Conservation (phyloP, 148 eudicot species). For the Pouteria glomerata region DNA sequence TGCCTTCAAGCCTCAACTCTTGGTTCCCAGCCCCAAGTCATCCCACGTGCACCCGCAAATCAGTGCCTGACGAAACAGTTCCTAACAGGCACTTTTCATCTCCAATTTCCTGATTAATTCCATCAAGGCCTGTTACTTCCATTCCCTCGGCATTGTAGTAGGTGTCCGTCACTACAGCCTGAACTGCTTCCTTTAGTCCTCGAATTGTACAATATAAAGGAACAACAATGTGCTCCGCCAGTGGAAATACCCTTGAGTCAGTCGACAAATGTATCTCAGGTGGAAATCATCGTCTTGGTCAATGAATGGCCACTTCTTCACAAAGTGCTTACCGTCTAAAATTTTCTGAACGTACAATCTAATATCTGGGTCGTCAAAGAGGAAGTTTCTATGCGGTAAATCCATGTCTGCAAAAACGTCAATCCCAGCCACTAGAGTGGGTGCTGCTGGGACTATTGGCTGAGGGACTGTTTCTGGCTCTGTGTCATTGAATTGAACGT, state of each 20-base stretch:
- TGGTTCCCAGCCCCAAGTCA: slow-evolving; percentile 34
- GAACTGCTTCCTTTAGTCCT: slow-evolving; percentile 46
- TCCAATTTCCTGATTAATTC: slow-evolving; percentile 23
- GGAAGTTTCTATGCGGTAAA: slow-evolving; percentile 35
- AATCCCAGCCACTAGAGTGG: slow-evolving; percentile 13
- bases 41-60: slow-evolving; percentile 41
- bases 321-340: slow-evolving; percentile 61
- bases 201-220: slow-evolving; percentile 59
- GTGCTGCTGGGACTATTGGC: slow-evolving; percentile 5
- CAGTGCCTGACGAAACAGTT: slow-evolving; percentile 51
- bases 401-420: slow-evolving; percentile 45
- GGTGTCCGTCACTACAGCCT: slow-evolving; percentile 63
- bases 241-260: slow-evolving; percentile 28
- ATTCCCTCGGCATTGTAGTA: slow-evolving; percentile 45
- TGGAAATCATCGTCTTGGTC: slow-evolving; percentile 51
- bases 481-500: slow-evolving; percentile 6
- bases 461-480: slow-evolving; percentile 11
- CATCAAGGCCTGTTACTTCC: slow-evolving; percentile 35
- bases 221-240: slow-evolving; percentile 43
- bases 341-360: slow-evolving; percentile 45
- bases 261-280: slow-evolving; percentile 54
- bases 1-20: slow-evolving; percentile 58
- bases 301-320: slow-evolving; percentile 67
- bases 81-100: slow-evolving; percentile 67
- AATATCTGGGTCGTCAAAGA: slow-evolving; percentile 32